These are phyloP conservation scores for Protoeuglena noctilucae DNA, from an alignment of 139 green algal species.

Conservation along the genomic window DNA sequence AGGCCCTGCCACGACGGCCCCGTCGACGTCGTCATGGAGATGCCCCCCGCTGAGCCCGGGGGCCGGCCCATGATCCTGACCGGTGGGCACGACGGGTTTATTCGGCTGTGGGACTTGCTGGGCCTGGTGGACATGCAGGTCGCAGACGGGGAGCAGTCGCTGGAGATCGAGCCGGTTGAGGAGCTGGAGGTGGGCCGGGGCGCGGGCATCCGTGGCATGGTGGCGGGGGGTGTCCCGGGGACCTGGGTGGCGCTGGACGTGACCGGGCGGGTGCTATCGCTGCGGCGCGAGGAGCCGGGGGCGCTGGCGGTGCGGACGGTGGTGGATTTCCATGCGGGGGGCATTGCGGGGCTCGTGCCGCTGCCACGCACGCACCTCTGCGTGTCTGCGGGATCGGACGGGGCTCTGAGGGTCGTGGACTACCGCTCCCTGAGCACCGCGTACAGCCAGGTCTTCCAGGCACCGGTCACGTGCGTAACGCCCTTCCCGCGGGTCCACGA, in stretches of 20 bases:
- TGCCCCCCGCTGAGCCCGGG: too few relatives aligned
- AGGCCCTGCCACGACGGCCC: constrained; percentile 45
- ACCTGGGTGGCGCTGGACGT: constrained; percentile 41
- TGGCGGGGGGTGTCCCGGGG: constrained; percentile 20
- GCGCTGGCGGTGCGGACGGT: not conserved
- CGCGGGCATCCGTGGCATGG: constrained; percentile 16
- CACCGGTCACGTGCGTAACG: constrained; percentile 2
- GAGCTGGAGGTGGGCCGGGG: constrained; percentile 8
- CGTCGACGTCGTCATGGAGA: constrained; percentile 39
- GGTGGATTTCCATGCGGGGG: constrained; percentile 26
- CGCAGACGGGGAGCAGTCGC: constrained; percentile 14
- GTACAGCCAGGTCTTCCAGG: not conserved
- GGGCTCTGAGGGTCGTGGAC: constrained; percentile 32
- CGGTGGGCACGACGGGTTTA: constrained; percentile 45
- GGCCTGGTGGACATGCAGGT: constrained; percentile 14
- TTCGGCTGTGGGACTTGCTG: constrained; percentile 41
- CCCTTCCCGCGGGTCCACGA: constrained; percentile 4
- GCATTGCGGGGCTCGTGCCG: constrained; percentile 24
- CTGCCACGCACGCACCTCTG: constrained; percentile 22
- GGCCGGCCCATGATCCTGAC: constrained; percentile 28
- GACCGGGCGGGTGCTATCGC: constrained; percentile 20
- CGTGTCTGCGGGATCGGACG: constrained; percentile 30
- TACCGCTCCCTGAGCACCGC: constrained; percentile 13
- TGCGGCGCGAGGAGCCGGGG: constrained; percentile 12
- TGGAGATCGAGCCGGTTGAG: constrained; percentile 17